phyloP scores from a whole-genome alignment of 2,329 filamentous ascomycete genomes.

The Pyricularia pennisetigena region DNA sequence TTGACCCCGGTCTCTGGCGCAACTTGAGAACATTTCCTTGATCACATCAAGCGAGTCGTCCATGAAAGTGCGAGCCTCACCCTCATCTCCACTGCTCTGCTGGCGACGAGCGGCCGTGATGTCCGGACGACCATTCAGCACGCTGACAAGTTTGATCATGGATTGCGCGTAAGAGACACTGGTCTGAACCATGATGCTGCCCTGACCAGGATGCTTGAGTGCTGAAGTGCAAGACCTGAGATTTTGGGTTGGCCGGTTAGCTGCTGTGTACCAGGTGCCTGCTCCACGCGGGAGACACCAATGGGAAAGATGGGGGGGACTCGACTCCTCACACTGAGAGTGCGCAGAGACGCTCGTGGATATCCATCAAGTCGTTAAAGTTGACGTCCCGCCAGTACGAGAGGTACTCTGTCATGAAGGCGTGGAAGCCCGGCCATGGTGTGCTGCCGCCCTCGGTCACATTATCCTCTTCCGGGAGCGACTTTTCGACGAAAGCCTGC shows the following conservation, averaged over 20 bases:
- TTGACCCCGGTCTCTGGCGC: constrained; percentile 70
- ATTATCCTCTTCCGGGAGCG: constrained; percentile 55
- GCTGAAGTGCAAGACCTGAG: constrained; percentile 67
- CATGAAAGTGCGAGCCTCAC: constrained; percentile 64
- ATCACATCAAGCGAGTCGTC: constrained; percentile 84
- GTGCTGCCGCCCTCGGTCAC: constrained; percentile 53
- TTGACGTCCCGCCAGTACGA: constrained; percentile 73
- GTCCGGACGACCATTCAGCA: constrained; percentile 70
- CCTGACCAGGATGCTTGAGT: constrained; percentile 68
- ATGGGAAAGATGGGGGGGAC: background rate
- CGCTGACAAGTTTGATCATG: constrained; percentile 74
- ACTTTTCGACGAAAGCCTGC: constrained; percentile 51
- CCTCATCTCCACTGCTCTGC: constrained; percentile 45
- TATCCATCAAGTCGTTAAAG: constrained; percentile 61
- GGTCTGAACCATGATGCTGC: constrained; percentile 72
- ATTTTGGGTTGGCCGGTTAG: background rate
- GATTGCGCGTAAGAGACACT: constrained; percentile 74
- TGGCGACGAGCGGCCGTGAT: constrained; percentile 50
- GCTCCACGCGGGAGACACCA: background rate
- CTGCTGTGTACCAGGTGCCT: background rate
- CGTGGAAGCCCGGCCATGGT: constrained; percentile 66
- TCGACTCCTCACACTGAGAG: constrained; percentile 31
- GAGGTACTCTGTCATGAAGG: constrained; percentile 75
- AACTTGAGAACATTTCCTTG: constrained; percentile 84
- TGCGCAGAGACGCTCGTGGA: constrained; percentile 64